A percentile compares a stretch with the other conserved stretches of the same genome.
These are phyloP conservation scores for Claviceps humidiphila DNA, from an alignment of 2,329 filamentous ascomycete species.

Conservation along the genomic window DNA sequence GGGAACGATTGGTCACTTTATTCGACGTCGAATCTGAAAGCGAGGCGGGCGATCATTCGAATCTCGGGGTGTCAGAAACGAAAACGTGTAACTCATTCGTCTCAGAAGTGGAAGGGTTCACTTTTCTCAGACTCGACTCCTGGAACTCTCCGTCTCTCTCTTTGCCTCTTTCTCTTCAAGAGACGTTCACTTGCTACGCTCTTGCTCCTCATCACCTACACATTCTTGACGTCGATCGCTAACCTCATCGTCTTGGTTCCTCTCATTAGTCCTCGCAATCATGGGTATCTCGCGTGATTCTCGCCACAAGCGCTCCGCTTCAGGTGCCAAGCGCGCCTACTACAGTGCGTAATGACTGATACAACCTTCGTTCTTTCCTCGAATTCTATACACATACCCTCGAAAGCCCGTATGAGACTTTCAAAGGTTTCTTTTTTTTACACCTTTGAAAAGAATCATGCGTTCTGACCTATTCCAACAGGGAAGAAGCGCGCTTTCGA, in stretches of 20 bases:
- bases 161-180: not conserved
- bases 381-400: constrained; percentile 13
- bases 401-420: constrained; percentile 53
- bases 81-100: not conserved
- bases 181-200: not conserved
- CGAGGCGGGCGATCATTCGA: not conserved
- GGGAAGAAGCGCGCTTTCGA: constrained; percentile 98
- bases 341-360: constrained; percentile 53
- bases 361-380: constrained; percentile 6
- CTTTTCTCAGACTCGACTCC: not conserved
- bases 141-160: too few species aligned
- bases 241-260: constrained; percentile 9
- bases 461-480: constrained; percentile 63
- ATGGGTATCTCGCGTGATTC: constrained; percentile 99
- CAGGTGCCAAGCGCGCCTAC: constrained; percentile 93
- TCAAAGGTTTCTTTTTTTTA: not conserved
- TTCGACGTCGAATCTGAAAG: not conserved
- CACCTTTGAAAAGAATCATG: constrained; percentile 29
- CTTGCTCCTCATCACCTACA: not conserved
- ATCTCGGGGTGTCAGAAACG: not conserved
- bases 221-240: constrained; percentile 1
- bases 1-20: not conserved
- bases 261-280: constrained; percentile 55
- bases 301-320: constrained; percentile 98
- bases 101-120: not conserved